A percentile compares a stretch with the other conserved stretches of the same genome.
Evolutionary conservation across 441 rosid genomes (phyloP).

Genomic region (Pelargonium hybrid): DNA sequence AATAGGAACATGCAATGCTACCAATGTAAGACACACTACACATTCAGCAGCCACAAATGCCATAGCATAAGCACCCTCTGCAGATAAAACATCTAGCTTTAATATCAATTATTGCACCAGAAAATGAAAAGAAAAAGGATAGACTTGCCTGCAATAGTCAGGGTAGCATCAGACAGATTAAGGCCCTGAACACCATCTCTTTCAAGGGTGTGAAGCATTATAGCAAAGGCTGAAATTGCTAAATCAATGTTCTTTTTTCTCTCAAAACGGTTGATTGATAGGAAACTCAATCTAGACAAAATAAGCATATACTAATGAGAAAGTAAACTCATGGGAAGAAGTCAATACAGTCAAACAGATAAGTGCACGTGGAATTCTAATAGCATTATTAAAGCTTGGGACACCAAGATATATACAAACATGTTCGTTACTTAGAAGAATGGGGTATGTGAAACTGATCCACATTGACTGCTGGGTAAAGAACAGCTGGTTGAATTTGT

Average conservation of each 20-base stretch:
- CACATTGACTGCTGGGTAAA: constrained; percentile 75
- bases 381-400: constrained; percentile 16
- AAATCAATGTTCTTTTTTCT: constrained; percentile 73
- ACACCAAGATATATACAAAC: constrained; percentile 26
- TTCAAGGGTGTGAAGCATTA: constrained; percentile 36
- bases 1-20: background rate
- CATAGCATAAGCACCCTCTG: background rate
- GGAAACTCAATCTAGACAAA: constrained; percentile 58
- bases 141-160: constrained; percentile 62
- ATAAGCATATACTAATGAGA: constrained; percentile 7
- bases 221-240: constrained; percentile 69
- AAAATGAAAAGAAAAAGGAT: background rate
- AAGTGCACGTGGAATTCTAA: background rate
- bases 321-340: background rate
- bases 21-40: background rate
- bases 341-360: background rate
- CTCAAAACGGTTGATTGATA: constrained; percentile 71
- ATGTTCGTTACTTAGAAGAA: constrained; percentile 41
- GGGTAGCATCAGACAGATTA: constrained; percentile 31
- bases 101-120: background rate
- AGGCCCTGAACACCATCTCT: constrained; percentile 21
- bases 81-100: background rate
- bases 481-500: constrained; percentile 68
- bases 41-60: background rate
- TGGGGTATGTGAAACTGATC: constrained; percentile 57